Base-by-base conservation (phyloP, 2,329 filamentous ascomycete species). In the Lachnellula arida region DNA sequence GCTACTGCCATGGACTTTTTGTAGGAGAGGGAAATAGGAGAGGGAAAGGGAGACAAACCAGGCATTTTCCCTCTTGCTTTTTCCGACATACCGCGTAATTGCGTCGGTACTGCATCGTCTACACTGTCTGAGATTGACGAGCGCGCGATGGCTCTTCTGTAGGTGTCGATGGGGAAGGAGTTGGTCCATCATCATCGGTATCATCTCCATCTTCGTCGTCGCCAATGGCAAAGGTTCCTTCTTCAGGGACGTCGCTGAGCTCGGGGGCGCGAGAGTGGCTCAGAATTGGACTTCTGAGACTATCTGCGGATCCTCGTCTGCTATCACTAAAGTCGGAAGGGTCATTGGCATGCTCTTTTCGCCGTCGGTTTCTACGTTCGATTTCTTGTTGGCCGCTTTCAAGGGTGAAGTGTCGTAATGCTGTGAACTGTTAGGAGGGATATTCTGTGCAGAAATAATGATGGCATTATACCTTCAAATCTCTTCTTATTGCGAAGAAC, bases 51-150 rank as follows among this genome's bases (percentile, higher is more conserved):
- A 46, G 35, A 28, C 58, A 51, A 65, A 68, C 67, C 67, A 34
- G 93, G 94, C 85, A 96, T 91, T 73, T 99, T 99, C 7, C 94
- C 94, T 49, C 94, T 81, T 15, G 94, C 94, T 71, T 97, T 99
- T 72, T 97, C 94, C 19, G 93, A 97, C 89, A 97, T 96, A 53
- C 91, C 91, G 55, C 90, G 83, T 32, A 96, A 71, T 69, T 97
- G 92, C 19, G 85, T 79, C 14, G 91, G 91, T 9, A 96, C 83
- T 4, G 88, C 87, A 58, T 95, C 91, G 57, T 95, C 91, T 0
- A 81, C 74, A 40, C 78, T 77, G 0, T 82, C 83, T 28, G 84
- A 82, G 19, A 88, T 77, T 0, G 89, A 93, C 4, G 88, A 86
- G 87, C 82, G 39, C 85, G 80, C 59, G 81, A 78, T 65, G 85